Evolutionary conservation across 495 filamentous ascomycete species (phyloP).

Genomic region (Daldinia vernicosa): DNA sequence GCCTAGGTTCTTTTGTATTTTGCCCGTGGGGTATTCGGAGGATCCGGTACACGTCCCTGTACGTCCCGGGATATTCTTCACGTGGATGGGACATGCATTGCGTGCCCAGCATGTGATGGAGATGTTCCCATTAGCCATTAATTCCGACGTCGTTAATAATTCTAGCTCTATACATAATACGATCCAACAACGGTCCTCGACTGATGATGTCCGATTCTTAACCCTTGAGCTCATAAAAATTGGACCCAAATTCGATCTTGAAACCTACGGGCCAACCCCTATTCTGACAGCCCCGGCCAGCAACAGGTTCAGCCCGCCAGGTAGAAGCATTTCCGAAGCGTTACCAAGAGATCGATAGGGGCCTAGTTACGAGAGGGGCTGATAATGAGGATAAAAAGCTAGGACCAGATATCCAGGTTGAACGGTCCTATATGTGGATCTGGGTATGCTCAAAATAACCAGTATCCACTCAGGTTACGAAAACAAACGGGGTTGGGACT

Average conservation of each 20-base stretch:
- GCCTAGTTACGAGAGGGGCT: not conserved
- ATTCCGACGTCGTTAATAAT: not conserved
- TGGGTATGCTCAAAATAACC: not conserved
- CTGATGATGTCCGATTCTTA: not conserved
- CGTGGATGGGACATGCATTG: not conserved
- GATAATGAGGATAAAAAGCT: not conserved
- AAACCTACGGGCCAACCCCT: not conserved
- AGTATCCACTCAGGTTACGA: conserved; percentile 1
- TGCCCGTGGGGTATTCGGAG: not conserved
- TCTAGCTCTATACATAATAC: not conserved
- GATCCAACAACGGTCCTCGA: not conserved
- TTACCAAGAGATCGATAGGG: not conserved
- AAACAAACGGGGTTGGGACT: not conserved
- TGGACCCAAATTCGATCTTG: not conserved
- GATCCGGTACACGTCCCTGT: too few species aligned
- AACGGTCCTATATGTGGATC: conserved; percentile 1
- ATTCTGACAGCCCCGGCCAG: not conserved
- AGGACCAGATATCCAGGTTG: not conserved
- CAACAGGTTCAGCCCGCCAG: not conserved
- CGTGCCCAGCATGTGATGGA: not conserved
- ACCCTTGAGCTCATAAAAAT: not conserved
- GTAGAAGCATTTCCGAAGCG: not conserved
- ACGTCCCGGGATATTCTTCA: not conserved
- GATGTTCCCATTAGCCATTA: not conserved
- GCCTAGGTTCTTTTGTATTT: not conserved